Base-by-base conservation (phyloP, 352 stramenopile genomes). In the Globisporangium radiosum region DNA sequence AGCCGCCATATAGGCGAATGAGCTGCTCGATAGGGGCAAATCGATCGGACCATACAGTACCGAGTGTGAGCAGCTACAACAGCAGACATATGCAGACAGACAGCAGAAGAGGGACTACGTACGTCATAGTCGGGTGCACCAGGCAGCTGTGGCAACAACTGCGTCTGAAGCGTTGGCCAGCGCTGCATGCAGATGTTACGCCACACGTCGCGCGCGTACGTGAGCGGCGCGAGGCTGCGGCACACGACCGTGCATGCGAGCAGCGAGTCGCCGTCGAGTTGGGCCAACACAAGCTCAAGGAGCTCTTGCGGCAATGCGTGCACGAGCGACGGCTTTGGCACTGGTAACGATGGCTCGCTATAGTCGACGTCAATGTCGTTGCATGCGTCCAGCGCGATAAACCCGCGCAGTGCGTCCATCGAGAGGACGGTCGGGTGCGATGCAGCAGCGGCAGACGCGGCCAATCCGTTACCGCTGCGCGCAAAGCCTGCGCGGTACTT, bases 61-160 rank as follows among this genome's bases (percentile, higher is more conserved):
- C 25, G 25, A 33, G 25, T 33, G 25, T 33, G 25, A 33, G 25
- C 2, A 33, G 25, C 25, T 3, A 33, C 25, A 33, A 33, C 11
- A 19, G 17, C 19, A 9, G 39, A 50, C 43, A 48, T 56, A 13
- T 2, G 11, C 17, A 48, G 42, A 15, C 13, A 14, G 7, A 11
- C 3, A 37, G 52, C 13, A 50, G 53, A 40, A 8, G 60, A 61
- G 54, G 60, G 36, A 40, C 33, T 57, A 68, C 76, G 58, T 76
- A 88, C 81, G 65, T 92, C 81, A 64, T 92, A 93, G 56, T 92
- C 81, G 0, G 80, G 79, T 0, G 84, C 81, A 9, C 80, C 84
- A 0, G 84, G 84, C 7, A 92, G 43, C 60, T 93, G 84, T 47
- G 80, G 74, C 19, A 93, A 64, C 44, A 80, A 51, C 47, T 85